Evolutionary conservation across 2,329 filamentous ascomycete genomes (phyloP).

Genomic region (Colletotrichum gloeosporioides): DNA sequence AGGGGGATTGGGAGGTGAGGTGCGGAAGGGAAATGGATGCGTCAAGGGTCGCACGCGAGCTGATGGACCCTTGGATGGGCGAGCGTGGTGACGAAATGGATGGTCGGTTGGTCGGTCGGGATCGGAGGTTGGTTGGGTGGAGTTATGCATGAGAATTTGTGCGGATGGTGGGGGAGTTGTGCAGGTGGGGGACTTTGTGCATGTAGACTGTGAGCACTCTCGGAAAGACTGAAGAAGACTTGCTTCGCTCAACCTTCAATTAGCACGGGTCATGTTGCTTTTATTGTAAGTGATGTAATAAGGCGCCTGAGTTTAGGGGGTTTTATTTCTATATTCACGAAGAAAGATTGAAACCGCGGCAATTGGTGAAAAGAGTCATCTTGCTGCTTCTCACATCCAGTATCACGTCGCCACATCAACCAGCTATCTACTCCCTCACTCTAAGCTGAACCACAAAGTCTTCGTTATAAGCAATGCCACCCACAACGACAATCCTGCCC

Average conservation of each 20-base stretch:
- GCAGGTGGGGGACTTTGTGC: not conserved
- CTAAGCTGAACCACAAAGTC: not conserved
- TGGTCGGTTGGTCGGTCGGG: conserved; percentile 21
- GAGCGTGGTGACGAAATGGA: conserved; percentile 19
- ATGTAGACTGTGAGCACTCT: not conserved
- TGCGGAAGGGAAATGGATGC: not conserved
- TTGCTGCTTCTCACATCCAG: no score
- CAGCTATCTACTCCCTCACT: not conserved
- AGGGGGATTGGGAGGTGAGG: not conserved
- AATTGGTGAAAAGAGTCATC: no score
- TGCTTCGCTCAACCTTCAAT: no score
- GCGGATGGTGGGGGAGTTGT: not conserved
- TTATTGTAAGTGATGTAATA: no score
- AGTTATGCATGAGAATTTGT: conserved; percentile 23
- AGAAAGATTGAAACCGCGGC: no score
- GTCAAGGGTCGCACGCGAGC: not conserved
- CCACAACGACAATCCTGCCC: not conserved
- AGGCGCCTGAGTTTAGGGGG: no score
- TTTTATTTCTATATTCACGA: no score
- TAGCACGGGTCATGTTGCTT: no score
- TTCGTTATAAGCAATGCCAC: not conserved
- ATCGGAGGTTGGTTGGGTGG: conserved; percentile 12
- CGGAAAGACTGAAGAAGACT: no score
- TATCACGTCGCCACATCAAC: not conserved
- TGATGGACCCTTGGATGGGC: not conserved